A percentile compares a stretch with the other conserved stretches of the same genome.
phyloP scores from a whole-genome alignment of 371 early-diverging fungal genomes.

The Lichtheimia ornata region DNA sequence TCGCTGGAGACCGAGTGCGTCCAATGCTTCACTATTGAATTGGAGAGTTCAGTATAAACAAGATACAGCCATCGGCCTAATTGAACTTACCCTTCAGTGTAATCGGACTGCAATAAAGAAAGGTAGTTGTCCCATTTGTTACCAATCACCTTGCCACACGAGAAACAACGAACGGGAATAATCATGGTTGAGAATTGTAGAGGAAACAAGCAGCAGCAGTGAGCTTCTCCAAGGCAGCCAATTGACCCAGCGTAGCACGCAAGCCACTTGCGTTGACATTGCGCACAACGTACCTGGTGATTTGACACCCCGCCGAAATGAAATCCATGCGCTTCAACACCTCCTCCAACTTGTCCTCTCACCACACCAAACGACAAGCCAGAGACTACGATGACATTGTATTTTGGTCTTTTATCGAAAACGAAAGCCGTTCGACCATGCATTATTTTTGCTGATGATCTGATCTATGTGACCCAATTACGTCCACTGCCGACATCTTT shows the following conservation, averaged over 20 bases:
- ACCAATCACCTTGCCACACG: slow-evolving; percentile 98
- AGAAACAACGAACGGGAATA: slow-evolving; percentile 96
- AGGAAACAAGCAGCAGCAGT: neutral
- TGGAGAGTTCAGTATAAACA: neutral
- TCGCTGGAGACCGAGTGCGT: slow-evolving; percentile 92
- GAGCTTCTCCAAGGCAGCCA: neutral
- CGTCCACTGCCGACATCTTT: too few relatives aligned
- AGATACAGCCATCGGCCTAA: neutral
- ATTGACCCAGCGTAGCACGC: neutral
- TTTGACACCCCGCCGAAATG: too few relatives aligned
- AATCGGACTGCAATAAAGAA: slow-evolving; percentile 75
- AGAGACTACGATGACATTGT: too few relatives aligned
- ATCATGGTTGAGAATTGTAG: slow-evolving; percentile 67
- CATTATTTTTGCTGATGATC: too few relatives aligned
- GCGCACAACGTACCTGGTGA: too few relatives aligned
- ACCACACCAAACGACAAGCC: too few relatives aligned
- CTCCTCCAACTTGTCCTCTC: too few relatives aligned
- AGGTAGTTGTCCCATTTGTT: slow-evolving; percentile 97
- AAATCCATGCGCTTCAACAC: too few relatives aligned
- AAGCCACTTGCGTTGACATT: neutral
- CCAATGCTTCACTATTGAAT: slow-evolving; percentile 82
- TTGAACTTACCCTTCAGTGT: slow-evolving; percentile 72
- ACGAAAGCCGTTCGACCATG: too few relatives aligned
- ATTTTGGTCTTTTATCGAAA: slow-evolving; percentile 44
- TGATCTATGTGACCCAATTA: too few relatives aligned